Evolutionary conservation across 164 flowering plant species (phyloP), one percentile per base, ranked within the genome.

Genomic region (Paratinospora sagittata): DNA sequence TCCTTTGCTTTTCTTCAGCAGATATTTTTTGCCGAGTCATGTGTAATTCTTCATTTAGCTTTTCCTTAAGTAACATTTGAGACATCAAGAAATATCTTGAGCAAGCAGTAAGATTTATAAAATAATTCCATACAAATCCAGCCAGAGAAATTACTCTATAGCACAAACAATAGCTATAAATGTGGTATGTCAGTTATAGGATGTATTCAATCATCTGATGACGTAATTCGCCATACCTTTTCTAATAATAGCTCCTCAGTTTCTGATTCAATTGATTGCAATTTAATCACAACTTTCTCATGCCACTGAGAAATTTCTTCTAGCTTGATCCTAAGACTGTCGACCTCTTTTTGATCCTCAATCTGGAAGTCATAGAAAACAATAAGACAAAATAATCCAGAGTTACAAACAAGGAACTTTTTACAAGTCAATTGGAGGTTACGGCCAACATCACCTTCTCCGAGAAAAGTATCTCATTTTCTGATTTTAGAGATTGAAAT

Each of bases 1-100:
- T 86, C 77, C 90, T 84, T 78, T 80, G 84, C 79, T 82, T 85
- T 78, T 84, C 94, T 77, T 90, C 97, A 27, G 39, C 75, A 62
- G 72, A 68, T 61, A 86, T 81, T 63, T 72, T 82, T 72, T 84
- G 76, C 71, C 69, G 81, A 63, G 82, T 24, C 36, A 63, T 79
- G 39, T 78, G 75, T 78, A 89, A 82, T 75, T 91, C 94, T 70
- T 81, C 80, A 67, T 71, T 70, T 55, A 84, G 67, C 58, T 14
- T 77, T 77, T 34, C 86, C 98, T 89, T 74, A 37, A 62, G 71
- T 14, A 62, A 66, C 19, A 30, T 30, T 49, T 13, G 21, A 49
- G 19, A 49, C 57, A 49, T 17, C 9, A 19, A 33, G 26, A 1
- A 23, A 8, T 33, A 63, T 64, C 26, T 65, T 34, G 45, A 3